These are phyloP conservation scores for Zygosaccharomyces pseudobailii DNA, from an alignment of 1,139 yeast genomes.

Conservation along the genomic window DNA sequence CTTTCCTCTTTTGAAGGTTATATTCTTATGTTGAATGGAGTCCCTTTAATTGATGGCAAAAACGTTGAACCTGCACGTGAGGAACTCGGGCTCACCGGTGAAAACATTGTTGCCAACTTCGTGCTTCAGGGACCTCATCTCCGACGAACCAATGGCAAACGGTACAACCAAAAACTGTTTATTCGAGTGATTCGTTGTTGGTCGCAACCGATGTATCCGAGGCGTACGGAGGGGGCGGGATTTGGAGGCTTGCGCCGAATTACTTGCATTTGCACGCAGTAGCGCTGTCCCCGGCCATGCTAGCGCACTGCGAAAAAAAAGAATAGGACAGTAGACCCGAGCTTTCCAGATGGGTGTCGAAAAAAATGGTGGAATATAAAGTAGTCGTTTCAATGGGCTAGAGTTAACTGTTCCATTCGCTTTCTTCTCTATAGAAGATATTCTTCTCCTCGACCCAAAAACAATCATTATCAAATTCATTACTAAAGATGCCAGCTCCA, in stretches of 20 bases:
- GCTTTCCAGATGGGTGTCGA: not conserved
- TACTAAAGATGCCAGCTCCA: conserved; percentile 14
- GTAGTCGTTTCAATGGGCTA: not conserved
- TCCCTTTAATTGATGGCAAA: not conserved
- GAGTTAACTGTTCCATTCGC: not conserved
- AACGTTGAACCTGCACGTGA: not conserved
- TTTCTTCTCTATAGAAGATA: not conserved
- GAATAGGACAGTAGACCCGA: not conserved
- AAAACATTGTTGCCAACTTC: too few species aligned
- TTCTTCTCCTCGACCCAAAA: not conserved
- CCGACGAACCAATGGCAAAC: not conserved
- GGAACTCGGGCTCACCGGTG: too few species aligned
- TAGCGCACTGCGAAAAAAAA: not conserved
- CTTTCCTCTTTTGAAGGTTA: not conserved
- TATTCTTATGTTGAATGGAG: not conserved
- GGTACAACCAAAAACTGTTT: not conserved
- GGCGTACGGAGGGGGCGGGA: not conserved
- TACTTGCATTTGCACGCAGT: not conserved
- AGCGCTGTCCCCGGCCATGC: not conserved
- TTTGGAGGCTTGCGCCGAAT: conserved; percentile 3
- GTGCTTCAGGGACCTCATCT: not conserved
- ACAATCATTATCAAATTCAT: not conserved
- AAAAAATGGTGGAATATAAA: conserved; percentile 3
- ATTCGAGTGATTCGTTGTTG: not conserved
- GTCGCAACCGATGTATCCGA: conserved; percentile 5